Evolutionary conservation across 805 yeast genomes (phyloP), one percentile per base, ranked within the genome.

Genomic region (Metschnikowia similis): DNA sequence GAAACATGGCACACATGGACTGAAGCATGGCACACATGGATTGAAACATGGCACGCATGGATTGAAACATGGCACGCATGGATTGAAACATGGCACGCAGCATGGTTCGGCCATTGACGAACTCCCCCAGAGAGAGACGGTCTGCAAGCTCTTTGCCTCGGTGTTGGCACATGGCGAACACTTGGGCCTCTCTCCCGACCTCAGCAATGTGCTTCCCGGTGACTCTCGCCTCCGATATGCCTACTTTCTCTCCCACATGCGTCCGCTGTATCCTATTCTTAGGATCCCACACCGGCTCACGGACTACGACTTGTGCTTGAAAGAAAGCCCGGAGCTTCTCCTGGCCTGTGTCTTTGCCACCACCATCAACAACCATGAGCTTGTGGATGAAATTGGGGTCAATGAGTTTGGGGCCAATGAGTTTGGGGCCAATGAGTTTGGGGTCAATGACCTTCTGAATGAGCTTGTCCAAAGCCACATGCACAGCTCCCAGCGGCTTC

Each of bases 231-330:
- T 52, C 11, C 65, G 78, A 53, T 71, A 60, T 48, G 52, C 59
- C 6, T 63, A 55, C 45, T 80, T 79, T 52, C 56, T 67, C 11
- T 43, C 63, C 7, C 67, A 72, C 10, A 66, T 79, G 63, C 57
- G 75, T 13, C 66, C 72, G 10, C 77, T 65, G 57, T 80, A 79
- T 72, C 84, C 84, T 8, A 67, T 76, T 38, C 65, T 77, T 3
- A 67, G 79, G 13, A 60, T 79, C 30, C 75, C 82, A 2, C 14
- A 47, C 9, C 48, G 52, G 7, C 49, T 65, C 14, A 66, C 66
- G 30, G 63, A 70, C 13, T 78, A 71, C 52, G 73, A 76, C 14
- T 67, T 66, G 59, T 53, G 78, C 16, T 42, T 72, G 10, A 71
- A 71, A 17, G 60, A 72, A 40, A 70, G 72, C 35, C 83, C 83